A percentile compares a stretch with the other conserved stretches of the same genome.
Evolutionary conservation across 257 asterid species (phyloP).

Genomic region (Primulina huaijiensis): DNA sequence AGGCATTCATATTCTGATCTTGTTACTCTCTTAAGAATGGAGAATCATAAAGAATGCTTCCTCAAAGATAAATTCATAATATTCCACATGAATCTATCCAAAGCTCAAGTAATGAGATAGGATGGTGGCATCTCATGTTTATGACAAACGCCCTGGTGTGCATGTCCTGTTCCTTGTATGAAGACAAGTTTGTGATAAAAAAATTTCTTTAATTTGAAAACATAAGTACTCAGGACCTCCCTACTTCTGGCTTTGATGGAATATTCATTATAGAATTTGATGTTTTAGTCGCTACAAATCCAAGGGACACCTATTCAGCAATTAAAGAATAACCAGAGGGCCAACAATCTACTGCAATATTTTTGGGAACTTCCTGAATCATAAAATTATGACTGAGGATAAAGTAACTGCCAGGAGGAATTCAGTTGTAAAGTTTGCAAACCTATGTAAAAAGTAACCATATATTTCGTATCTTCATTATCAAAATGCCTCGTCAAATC

Average conservation of each 20-base stretch:
- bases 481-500: not conserved
- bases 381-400: not conserved
- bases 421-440: not conserved
- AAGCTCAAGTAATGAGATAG: not conserved
- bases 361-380: not conserved
- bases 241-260: not conserved
- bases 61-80: too few relatives aligned
- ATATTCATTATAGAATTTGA: too few relatives aligned
- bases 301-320: not conserved
- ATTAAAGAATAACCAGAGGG: not conserved
- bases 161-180: not conserved
- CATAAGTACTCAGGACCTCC: not conserved
- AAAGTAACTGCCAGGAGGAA: not conserved
- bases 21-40: not conserved
- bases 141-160: not conserved
- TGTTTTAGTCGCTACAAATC: not conserved
- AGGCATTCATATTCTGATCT: not conserved
- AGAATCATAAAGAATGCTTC: not conserved
- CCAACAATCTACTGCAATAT: not conserved
- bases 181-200: not conserved
- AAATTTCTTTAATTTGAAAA: not conserved
- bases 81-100: not conserved
- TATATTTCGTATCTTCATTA: too few relatives aligned
- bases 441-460: not conserved
- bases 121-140: not conserved